Conservation (phyloP, 2,329 filamentous ascomycete genomes). For the Cercospora berteroae region DNA sequence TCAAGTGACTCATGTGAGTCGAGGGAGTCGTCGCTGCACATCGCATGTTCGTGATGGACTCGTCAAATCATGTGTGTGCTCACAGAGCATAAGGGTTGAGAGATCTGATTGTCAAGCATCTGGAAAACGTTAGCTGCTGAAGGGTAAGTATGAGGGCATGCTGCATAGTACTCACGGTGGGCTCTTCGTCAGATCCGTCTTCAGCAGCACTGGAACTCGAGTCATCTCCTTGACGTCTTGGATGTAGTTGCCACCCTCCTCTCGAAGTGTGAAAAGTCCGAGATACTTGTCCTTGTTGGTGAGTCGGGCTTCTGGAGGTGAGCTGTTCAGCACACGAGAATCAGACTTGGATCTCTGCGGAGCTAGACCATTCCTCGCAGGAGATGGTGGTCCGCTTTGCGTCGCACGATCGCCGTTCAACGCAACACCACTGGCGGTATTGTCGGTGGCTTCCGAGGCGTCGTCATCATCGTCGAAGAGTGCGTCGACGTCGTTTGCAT, state of each 20-base stretch:
- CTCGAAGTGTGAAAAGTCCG: conserved; percentile 81
- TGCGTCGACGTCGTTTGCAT: conserved; percentile 89
- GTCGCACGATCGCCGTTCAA: conserved; percentile 78
- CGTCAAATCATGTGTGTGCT: conserved; percentile 18
- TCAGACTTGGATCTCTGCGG: conserved; percentile 90
- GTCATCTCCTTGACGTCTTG: conserved; percentile 99
- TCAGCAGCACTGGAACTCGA: conserved; percentile 92
- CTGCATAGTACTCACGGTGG: conserved; percentile 75
- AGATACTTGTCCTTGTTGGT: conserved; percentile 96
- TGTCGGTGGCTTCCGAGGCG: conserved; percentile 82
- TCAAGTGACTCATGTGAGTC: neutral
- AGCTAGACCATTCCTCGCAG: conserved; percentile 69
- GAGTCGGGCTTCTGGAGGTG: conserved; percentile 74
- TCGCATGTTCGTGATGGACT: neutral
- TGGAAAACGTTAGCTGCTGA: conserved; percentile 46
- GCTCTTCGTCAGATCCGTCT: conserved; percentile 97
- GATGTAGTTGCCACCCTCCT: conserved; percentile 93
- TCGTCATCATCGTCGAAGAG: conserved; percentile 82
- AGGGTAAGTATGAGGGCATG: neutral
- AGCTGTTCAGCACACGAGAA: conserved; percentile 76
- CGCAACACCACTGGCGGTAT: conserved; percentile 79
- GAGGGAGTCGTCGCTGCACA: neutral
- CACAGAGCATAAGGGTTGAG: conserved; percentile 71
- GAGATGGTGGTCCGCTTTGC: conserved; percentile 92
- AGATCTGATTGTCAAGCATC: conserved; percentile 79